Evolutionary conservation across 768 basidiomycete genomes (phyloP).

Genomic region (Lactarius sp.): DNA sequence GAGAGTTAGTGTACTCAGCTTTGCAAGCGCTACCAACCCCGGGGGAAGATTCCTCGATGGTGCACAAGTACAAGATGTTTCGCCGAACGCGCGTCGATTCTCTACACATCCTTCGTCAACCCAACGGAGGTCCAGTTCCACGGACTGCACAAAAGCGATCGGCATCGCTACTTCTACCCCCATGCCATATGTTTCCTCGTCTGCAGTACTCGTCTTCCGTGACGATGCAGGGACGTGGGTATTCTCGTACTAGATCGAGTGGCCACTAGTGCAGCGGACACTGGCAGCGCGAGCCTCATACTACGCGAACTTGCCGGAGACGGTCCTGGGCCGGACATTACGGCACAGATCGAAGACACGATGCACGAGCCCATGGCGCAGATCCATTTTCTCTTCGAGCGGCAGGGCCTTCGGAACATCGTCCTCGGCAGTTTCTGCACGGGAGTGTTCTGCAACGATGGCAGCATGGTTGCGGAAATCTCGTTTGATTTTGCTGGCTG

Average conservation of each 20-base stretch:
- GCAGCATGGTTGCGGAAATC: conserved; percentile 51
- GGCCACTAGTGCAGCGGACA: conserved; percentile 67
- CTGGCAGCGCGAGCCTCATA: conserved; percentile 59
- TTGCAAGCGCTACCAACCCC: conserved; percentile 69
- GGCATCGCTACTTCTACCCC: conserved; percentile 57
- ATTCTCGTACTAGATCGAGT: conserved; percentile 59
- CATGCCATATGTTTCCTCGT: conserved; percentile 71
- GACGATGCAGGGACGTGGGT: conserved; percentile 55
- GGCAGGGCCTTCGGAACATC: conserved; percentile 50
- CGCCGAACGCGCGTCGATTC: conserved; percentile 67
- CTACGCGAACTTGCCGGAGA: conserved; percentile 31
- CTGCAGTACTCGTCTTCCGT: conserved; percentile 55
- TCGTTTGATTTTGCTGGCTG: conserved; percentile 58
- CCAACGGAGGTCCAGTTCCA: conserved; percentile 57
- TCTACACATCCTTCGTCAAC: conserved; percentile 59
- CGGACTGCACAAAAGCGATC: conserved; percentile 45
- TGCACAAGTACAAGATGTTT: conserved; percentile 74
- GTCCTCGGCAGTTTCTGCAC: conserved; percentile 77
- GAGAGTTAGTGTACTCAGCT: conserved; percentile 63
- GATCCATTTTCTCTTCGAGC: conserved; percentile 60
- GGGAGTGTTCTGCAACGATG: conserved; percentile 67
- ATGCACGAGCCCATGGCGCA: conserved; percentile 73
- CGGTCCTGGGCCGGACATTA: background rate
- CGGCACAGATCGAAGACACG: conserved; percentile 40
- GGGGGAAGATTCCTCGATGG: conserved; percentile 74